Evolutionary conservation across 1,139 yeast genomes (phyloP), one percentile per base, ranked within the genome.

Genomic region (Pichia sp.): DNA sequence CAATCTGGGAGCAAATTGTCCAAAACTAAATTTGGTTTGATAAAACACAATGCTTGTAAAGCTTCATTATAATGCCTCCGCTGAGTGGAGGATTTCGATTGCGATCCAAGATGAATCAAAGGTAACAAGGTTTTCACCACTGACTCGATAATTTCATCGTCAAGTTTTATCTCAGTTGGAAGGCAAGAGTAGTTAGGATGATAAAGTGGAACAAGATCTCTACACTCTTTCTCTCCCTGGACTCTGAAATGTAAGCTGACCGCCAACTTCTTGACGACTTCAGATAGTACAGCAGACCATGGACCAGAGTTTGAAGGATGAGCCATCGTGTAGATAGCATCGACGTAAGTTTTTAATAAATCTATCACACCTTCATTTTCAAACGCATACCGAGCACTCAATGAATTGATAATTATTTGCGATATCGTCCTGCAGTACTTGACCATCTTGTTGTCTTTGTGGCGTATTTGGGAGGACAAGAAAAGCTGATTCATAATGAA

Each of bases 301-400:
- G 78, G 77, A 0, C 97, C 98, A 19, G 76, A 70, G 65, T 91
- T 91, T 0, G 98, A 90, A 4, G 99, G 99, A 68, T 93, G 97
- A 12, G 84, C 84, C 68, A 85, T 88, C 37, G 96, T 87, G 58
- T 82, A 85, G n/a, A 90, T 74, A 0, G 96, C 83, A 56, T 83
- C 83, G 26, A 85, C 63, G 42, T 87, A 70, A 0, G 81, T 75
- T 41, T 74, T 73, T 16, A 93, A 62, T 41, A 76, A 72, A 12
- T 74, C 79, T 59, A 87, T 65, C 13, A 85, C 75, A 2, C 79
- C 79, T n/a, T 70, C 76, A 4, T 68, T 61, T 8, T 62, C 71
- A 10, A 71, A 60, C 1, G 74, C 69, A 39, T 69, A 62, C 12
- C 74, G 70, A 0, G 89, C 86, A 39, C 76, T 75, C 8, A 90